Evolutionary conservation across 139 green algal genomes (phyloP).

Genomic region (Axilococcus clingmanii): DNA sequence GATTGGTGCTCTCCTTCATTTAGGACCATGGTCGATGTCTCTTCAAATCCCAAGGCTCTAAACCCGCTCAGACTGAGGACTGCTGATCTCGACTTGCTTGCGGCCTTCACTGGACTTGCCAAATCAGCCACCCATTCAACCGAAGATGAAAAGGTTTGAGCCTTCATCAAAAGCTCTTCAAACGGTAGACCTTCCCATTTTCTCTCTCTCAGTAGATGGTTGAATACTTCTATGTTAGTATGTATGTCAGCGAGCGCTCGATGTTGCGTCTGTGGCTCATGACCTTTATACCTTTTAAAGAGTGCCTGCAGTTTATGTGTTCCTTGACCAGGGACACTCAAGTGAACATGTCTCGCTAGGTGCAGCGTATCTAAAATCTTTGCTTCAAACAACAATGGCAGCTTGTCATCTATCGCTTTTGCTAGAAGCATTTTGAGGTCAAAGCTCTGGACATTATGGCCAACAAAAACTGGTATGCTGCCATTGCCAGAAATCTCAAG

Average conservation of each 20-base stretch:
- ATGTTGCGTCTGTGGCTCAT: neutral
- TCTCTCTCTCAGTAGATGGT: neutral
- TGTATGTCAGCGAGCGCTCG: slow-evolving; percentile 3
- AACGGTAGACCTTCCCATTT: neutral
- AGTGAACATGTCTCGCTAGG: slow-evolving; percentile 9
- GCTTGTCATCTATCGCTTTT: neutral
- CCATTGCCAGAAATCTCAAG: slow-evolving; percentile 1
- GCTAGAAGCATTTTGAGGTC: slow-evolving; percentile 27
- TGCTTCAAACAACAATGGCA: slow-evolving; percentile 23
- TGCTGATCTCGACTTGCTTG: too few species aligned
- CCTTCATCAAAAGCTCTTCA: too few species aligned
- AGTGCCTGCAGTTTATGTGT: slow-evolving; percentile 2
- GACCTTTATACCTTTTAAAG: slow-evolving; percentile 4
- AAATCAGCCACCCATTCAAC: too few species aligned
- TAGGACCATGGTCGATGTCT: too few species aligned
- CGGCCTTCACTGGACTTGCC: too few species aligned
- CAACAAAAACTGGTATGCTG: slow-evolving; percentile 14
- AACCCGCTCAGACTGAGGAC: too few species aligned
- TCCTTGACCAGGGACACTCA: neutral
- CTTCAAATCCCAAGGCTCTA: too few species aligned
- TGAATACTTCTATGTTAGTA: slow-evolving; percentile 2
- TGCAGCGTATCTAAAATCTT: slow-evolving; percentile 36
- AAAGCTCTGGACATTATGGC: slow-evolving; percentile 25
- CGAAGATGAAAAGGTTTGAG: too few species aligned
- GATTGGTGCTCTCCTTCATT: neutral